Evolutionary conservation across 2,329 filamentous ascomycete genomes (phyloP).

Genomic region (Venturia pyrina): DNA sequence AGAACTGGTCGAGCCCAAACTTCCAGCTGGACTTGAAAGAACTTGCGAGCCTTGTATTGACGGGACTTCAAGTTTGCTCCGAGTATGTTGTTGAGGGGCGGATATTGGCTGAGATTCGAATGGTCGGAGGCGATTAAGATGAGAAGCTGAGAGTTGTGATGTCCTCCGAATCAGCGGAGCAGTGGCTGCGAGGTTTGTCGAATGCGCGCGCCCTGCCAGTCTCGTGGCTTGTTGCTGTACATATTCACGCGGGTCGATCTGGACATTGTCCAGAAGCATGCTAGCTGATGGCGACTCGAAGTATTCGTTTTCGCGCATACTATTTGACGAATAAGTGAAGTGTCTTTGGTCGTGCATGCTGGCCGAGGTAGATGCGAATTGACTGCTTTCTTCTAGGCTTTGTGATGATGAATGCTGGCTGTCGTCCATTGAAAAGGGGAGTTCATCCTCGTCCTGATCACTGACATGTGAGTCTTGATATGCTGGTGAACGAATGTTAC

Average conservation of each 20-base stretch:
- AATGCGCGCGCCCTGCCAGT: background rate
- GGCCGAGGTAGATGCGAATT: background rate
- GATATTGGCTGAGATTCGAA: slow-evolving; percentile 1
- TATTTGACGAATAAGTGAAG: background rate
- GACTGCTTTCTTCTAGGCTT: background rate
- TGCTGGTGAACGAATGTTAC: background rate
- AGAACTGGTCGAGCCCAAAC: background rate
- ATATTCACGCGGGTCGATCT: background rate
- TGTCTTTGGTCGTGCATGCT: background rate
- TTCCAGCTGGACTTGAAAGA: background rate
- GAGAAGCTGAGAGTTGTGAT: background rate
- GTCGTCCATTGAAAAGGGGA: slow-evolving; percentile 7
- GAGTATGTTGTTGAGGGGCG: background rate
- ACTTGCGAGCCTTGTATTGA: background rate
- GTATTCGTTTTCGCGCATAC: background rate
- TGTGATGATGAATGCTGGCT: background rate
- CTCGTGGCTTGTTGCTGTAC: background rate
- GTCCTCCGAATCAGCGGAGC: background rate
- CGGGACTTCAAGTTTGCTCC: background rate
- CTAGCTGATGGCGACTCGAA: slow-evolving; percentile 1
- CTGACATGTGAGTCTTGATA: background rate
- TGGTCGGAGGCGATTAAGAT: background rate
- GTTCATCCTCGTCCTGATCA: background rate
- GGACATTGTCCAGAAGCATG: slow-evolving; percentile 3
- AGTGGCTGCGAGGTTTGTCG: background rate